Base-by-base conservation (phyloP, 1,284 basidiomycete genomes). In the Ganoderma resinaceum region DNA sequence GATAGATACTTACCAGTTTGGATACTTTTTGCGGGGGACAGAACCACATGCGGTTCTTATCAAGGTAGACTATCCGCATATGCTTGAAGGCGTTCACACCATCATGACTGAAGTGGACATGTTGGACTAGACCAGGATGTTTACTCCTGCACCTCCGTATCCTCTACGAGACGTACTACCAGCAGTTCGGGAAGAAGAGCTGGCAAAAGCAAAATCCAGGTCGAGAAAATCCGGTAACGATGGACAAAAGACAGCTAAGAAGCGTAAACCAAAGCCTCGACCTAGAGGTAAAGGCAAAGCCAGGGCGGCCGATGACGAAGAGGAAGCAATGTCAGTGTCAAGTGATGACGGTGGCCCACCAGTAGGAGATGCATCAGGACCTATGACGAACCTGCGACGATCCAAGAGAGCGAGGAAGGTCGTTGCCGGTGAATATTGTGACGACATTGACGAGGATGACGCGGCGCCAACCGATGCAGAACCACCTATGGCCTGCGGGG, bases 1-100 rank as follows among this genome's bases (percentile, higher is more conserved):
- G 37, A 46, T 43, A 94, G 92, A 92, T 69, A 85, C 83, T 0
- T 94, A 94, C 75, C 92, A 94, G 69, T 93, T 94, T 75, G 92
- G 90, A 59, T 94, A 92, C 76, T 94, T 94, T 78, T 83, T 94
- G 72, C 86, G 91, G n/a, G 89, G 88, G 76, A 87, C 86, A 2
- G 91, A 93, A 67, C 87, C 91, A 18, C 92, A 94, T 77, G 87
- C 90, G 1, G 83, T 94, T 9, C 80, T 93, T n/a, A 80, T 91
- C 72, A 94, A 94, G 85, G 92, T 90, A 66, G 23, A 69, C 20
- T 6, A 9, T 62, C 3, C 55, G 31, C 5, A 12, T 59, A 4
- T 59, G 31, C 23, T 23, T 23, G 23, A 14, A 6, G 4, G 16
- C 3, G 12, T 26, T 11, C 8, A 38, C 23, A 18, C 26, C 18